Evolutionary conservation across 1,284 basidiomycete genomes (phyloP), one percentile per base, ranked within the genome.

Genomic region (Tilletiopsis washingtonensis): DNA sequence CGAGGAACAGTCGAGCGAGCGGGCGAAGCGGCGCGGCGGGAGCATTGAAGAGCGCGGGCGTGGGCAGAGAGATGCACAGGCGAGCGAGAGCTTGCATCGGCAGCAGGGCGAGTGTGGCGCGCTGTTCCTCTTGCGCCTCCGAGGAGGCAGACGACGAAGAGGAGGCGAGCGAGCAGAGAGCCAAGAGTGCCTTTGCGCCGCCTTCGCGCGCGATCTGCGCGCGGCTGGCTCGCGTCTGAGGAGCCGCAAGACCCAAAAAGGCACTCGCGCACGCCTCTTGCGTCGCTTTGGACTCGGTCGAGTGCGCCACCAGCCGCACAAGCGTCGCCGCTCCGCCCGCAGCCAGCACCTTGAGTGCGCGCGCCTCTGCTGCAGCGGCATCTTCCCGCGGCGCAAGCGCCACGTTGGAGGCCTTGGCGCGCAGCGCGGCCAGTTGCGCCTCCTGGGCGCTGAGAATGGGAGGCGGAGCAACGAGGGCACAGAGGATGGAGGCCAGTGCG

Each of bases 41-140:
- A 6, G 39, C 39, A 4, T 87, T 86, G 75, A 93, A 94, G 26
- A 97, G 84, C 53, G 91, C 83, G 1, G 87, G 75, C 0, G 93
- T 93, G 12, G 90, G 84, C 1, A 88, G 80, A 0, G 91, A 91
- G 65, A 98, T 97, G 44, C 87, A 78, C 26, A 98, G 82, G 69
- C 94, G 96, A 9, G 91, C 87, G 14, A 97, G 77, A 0, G 90
- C 91, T 72, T 97, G 93, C 25, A 88, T 80, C 0, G 88, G 79
- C 11, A 81, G 77, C 5, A 93, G 76, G 50, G 21, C 15, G 4
- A 15, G 24, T 34, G 3, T 45, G 2, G 17, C 3, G 6, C 2
- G 4, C 4, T 5, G 5, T 12, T 25, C 36, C 17, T n/a, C 25
- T 0, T 9, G 12, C 4, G 9, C 21, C 9, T 34, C 24, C n/a